phyloP scores from a whole-genome alignment of 345 rosid species.

The Gossypioides kirkii region DNA sequence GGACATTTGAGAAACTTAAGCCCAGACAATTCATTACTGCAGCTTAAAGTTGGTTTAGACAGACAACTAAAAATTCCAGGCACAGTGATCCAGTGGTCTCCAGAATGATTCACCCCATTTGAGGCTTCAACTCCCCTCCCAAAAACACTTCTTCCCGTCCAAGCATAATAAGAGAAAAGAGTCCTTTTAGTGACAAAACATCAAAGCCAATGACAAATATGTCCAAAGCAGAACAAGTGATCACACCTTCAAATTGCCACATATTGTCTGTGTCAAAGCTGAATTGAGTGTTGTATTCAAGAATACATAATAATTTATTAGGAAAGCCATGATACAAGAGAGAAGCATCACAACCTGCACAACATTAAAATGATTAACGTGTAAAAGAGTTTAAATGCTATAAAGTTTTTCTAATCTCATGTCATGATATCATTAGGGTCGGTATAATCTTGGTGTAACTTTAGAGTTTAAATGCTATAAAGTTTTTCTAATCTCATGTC shows the following conservation, averaged over 20 bases:
- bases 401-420: background rate
- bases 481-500: background rate
- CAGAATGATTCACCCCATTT: background rate
- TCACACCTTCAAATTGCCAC: conserved; percentile 68
- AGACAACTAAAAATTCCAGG: background rate
- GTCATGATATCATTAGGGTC: background rate
- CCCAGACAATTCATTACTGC: background rate
- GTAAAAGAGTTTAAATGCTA: background rate
- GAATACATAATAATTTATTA: conserved; percentile 55
- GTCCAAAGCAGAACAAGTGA: background rate
- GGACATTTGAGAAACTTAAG: background rate
- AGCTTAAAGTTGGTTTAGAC: background rate
- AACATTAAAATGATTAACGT: background rate
- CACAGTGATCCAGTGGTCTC: background rate
- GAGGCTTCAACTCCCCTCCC: background rate
- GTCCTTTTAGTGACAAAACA: background rate
- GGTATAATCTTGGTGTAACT: background rate
- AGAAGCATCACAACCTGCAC: conserved; percentile 55
- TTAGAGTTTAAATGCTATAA: background rate
- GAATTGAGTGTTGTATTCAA: conserved; percentile 74
- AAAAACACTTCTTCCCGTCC: background rate
- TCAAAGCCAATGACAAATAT: background rate
- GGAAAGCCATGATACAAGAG: conserved; percentile 66
- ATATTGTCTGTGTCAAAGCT: conserved; percentile 64
- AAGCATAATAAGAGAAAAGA: background rate